These are phyloP conservation scores for Penicillium sp. DNA, from an alignment of 2,329 filamentous ascomycete genomes.

Conservation along the genomic window DNA sequence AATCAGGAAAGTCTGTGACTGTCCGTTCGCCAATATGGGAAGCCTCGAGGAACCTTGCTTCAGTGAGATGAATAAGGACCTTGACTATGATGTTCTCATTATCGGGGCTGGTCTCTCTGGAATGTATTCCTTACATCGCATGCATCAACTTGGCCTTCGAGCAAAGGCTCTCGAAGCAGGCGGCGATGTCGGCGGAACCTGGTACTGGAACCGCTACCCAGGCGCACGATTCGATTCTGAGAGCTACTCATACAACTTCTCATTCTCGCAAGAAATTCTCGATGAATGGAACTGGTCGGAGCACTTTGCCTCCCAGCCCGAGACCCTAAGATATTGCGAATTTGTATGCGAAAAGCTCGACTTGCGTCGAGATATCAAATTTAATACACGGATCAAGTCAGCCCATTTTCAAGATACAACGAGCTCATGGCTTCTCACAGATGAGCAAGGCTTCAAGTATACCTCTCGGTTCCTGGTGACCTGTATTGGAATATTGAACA, in stretches of 20 bases:
- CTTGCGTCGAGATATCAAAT: slow-evolving; percentile 12
- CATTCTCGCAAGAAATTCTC: slow-evolving; percentile 49
- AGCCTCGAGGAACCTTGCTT: slow-evolving; percentile 15
- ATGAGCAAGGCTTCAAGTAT: background rate
- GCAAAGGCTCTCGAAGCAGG: slow-evolving; percentile 22
- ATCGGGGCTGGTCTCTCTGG: slow-evolving; percentile 25
- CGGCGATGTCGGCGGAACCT: slow-evolving; percentile 17
- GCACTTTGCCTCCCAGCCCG: slow-evolving; percentile 12
- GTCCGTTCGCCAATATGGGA: slow-evolving; percentile 14
- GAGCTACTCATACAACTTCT: slow-evolving; percentile 12
- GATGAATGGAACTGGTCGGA: slow-evolving; percentile 17
- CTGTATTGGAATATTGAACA: slow-evolving; percentile 17
- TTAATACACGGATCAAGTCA: slow-evolving; percentile 6
- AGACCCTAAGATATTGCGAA: slow-evolving; percentile 14
- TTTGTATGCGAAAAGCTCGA: slow-evolving; percentile 7
- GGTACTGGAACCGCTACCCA: slow-evolving; percentile 14
- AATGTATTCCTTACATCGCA: slow-evolving; percentile 47
- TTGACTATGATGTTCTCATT: slow-evolving; percentile 23
- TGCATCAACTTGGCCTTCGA: slow-evolving; percentile 42
- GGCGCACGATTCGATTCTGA: slow-evolving; percentile 13
- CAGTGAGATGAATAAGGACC: slow-evolving; percentile 10
- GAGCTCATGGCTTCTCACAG: slow-evolving; percentile 4
- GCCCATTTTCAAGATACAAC: slow-evolving; percentile 9
- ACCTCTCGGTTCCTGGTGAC: slow-evolving; percentile 7
- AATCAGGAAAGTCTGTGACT: background rate